Evolutionary conservation across 495 filamentous ascomycete species (phyloP).

Genomic region (Lasiosphaeria miniovina): DNA sequence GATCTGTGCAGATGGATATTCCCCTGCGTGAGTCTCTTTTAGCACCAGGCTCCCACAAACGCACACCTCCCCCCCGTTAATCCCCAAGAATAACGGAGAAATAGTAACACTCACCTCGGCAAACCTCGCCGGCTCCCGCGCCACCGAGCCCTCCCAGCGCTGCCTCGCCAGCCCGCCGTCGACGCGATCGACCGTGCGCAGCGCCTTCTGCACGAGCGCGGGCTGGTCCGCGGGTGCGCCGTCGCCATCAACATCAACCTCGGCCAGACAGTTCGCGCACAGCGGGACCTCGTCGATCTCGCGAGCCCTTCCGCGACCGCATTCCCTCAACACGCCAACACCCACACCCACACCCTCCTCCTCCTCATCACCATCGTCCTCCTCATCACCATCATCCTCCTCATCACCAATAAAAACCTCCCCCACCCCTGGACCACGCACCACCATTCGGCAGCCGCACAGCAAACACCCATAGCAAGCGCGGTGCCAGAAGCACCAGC

Average conservation of each 20-base stretch:
- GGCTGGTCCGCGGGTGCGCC: slow-evolving; percentile 1
- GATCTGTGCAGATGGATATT: neutral
- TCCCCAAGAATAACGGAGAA: neutral
- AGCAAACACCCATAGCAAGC: slow-evolving; percentile 47
- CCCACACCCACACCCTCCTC: neutral
- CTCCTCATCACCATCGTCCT: neutral
- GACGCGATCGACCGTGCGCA: slow-evolving; percentile 24
- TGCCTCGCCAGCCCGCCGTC: slow-evolving; percentile 27
- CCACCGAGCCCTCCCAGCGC: slow-evolving; percentile 34
- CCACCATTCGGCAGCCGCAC: slow-evolving; percentile 31
- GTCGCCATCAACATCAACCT: slow-evolving; percentile 22
- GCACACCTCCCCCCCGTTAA: slow-evolving; percentile 13
- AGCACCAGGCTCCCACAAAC: neutral
- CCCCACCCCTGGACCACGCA: slow-evolving; percentile 9
- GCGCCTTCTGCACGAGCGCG: slow-evolving; percentile 21
- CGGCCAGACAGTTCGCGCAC: slow-evolving; percentile 31
- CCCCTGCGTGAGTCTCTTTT: slow-evolving; percentile 1
- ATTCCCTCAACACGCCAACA: neutral
- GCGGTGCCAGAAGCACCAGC: slow-evolving; percentile 51
- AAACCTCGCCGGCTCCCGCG: slow-evolving; percentile 12
- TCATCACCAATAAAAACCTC: slow-evolving; percentile 17
- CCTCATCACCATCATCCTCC: neutral
- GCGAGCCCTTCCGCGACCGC: slow-evolving; percentile 15
- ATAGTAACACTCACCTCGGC: slow-evolving; percentile 1
- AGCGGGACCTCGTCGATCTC: slow-evolving; percentile 36